Evolutionary conservation across 2,329 filamentous ascomycete genomes (phyloP).

Genomic region (Xenosphaeropsis pyriputrescens): DNA sequence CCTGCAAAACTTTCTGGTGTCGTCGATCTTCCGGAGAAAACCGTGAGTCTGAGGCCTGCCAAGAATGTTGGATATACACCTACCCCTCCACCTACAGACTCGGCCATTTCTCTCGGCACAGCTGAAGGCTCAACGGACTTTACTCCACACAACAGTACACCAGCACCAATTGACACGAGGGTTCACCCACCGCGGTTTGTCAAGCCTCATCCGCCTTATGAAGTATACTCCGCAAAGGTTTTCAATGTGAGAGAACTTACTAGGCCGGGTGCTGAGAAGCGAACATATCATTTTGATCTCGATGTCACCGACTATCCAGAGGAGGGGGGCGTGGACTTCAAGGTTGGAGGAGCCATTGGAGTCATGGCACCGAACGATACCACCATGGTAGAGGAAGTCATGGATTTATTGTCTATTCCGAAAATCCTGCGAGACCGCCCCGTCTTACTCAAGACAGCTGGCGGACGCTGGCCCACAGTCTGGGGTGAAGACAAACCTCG

Average conservation of each 20-base stretch:
- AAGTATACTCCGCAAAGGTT: constrained; percentile 82
- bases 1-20: constrained; percentile 60
- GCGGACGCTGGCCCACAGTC: constrained; percentile 89
- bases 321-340: constrained; percentile 79
- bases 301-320: constrained; percentile 90
- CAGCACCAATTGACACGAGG: constrained; percentile 32
- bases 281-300: constrained; percentile 93
- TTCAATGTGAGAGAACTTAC: constrained; percentile 79
- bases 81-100: constrained; percentile 31
- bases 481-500: constrained; percentile 86
- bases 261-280: constrained; percentile 78
- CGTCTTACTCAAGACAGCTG: constrained; percentile 61
- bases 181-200: constrained; percentile 78
- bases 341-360: constrained; percentile 90
- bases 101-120: constrained; percentile 27
- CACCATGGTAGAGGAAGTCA: constrained; percentile 63
- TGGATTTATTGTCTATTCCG: constrained; percentile 70
- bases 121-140: constrained; percentile 20
- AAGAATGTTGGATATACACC: constrained; percentile 22
- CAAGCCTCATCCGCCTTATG: constrained; percentile 84
- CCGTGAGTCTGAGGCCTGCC: constrained; percentile 52
- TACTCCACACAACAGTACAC: constrained; percentile 11
- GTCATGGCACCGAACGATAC: constrained; percentile 79
- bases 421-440: constrained; percentile 74
- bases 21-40: constrained; percentile 60